Conservation (phyloP, 176 grass and related monocot genomes). For the Aechmea fasciata region DNA sequence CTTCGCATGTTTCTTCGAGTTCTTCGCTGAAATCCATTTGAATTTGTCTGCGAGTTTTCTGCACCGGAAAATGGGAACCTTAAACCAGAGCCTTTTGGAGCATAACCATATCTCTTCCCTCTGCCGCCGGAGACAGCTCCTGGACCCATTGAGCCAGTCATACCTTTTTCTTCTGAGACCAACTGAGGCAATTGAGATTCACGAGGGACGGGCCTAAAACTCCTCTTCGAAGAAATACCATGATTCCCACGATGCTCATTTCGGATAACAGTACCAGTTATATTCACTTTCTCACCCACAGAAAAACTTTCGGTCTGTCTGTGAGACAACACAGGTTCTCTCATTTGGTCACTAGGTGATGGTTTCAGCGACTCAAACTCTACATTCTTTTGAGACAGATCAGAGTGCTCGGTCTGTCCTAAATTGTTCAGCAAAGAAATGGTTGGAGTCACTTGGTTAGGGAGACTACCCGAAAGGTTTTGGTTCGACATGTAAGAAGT, state of each 20-base stretch:
- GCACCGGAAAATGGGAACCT: slow-evolving; percentile 32
- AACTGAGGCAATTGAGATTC: slow-evolving; percentile 29
- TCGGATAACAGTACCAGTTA: slow-evolving; percentile 15
- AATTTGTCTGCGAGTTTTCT: slow-evolving; percentile 51
- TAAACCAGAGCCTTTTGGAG: slow-evolving; percentile 40
- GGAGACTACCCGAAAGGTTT: slow-evolving; percentile 36
- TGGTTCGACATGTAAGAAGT: slow-evolving; percentile 42
- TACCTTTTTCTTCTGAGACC: slow-evolving; percentile 31
- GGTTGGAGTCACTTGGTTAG: slow-evolving; percentile 27
- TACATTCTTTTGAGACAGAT: slow-evolving; percentile 12
- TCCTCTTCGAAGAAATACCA: slow-evolving; percentile 29
- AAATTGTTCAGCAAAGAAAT: slow-evolving; percentile 23
- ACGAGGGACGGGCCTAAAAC: slow-evolving; percentile 26
- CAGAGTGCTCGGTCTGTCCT: slow-evolving; percentile 7
- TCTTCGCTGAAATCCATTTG: slow-evolving; percentile 54
- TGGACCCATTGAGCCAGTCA: slow-evolving; percentile 30
- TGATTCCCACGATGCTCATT: slow-evolving; percentile 27
- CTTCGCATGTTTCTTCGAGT: slow-evolving; percentile 51
- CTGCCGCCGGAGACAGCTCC: slow-evolving; percentile 33
- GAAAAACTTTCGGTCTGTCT: slow-evolving; percentile 14
- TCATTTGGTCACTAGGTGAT: slow-evolving; percentile 28
- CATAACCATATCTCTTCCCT: slow-evolving; percentile 67
- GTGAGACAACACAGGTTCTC: slow-evolving; percentile 32
- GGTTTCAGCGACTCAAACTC: slow-evolving; percentile 29
- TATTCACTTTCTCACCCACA: slow-evolving; percentile 15